Evolutionary conservation across 495 filamentous ascomycete species (phyloP), one percentile per base, ranked within the genome.

Genomic region (Delitschia confertaspora): DNA sequence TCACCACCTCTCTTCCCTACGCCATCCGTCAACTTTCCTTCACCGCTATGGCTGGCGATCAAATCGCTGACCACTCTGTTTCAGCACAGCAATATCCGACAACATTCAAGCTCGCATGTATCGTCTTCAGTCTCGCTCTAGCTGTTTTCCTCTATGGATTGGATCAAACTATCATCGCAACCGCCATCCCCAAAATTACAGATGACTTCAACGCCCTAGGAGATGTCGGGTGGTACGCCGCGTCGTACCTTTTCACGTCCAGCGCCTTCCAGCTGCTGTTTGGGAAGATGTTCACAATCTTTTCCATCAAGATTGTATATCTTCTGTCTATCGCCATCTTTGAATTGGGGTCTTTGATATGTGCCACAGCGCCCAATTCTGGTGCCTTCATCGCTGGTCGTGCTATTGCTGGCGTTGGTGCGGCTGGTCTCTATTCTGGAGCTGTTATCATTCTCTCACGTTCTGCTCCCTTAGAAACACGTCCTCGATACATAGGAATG

Each of bases 401-500:
- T 3, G 57, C 55, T 3, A 52, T 60, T 14, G 37, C 50, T 10
- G 57, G 55, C 10, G 3, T 47, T 4, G 57, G 57, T 8, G 56
- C 41, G 11, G 40, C 59, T 33, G 60, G 60, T 20, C 33, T 63
- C 9, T 32, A 13, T 57, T 21, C 21, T 29, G 49, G 49, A 0
- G 14, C 17, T 18, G 36, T 52, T 0, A 36, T 47, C 24, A 42
- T 52, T 13, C 6, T 52, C 6, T 32, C 37, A 18, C 24, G 26
- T 14, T 41, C 38, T 6, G 13, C 11, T 14, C 42, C 43, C 3
- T 26, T 52, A 3, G 42, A 46, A 18, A 34, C 23, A 23, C 19
- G 49, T 3, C 33, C 49, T 0, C 9, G 38, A 2, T 38, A 37
- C 16, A 24, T 32, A 3, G 82, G 83, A n/a, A 34, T 86, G 9